Evolutionary conservation across 495 filamentous ascomycete species (phyloP).

Genomic region (Aspergillus ostianus): DNA sequence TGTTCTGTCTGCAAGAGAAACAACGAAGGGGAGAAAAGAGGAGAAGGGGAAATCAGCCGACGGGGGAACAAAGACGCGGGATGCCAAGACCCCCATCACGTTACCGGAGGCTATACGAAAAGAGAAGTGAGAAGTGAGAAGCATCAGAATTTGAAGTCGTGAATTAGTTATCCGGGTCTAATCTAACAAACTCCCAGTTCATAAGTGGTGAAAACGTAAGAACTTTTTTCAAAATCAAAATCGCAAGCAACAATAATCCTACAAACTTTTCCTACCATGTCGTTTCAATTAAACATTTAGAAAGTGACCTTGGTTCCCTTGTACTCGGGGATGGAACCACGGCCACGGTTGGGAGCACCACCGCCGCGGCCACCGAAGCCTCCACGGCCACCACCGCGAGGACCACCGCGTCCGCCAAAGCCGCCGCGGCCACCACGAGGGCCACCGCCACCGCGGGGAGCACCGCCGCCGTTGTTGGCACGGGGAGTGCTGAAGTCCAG

Average conservation of each 20-base stretch:
- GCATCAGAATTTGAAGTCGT: background rate
- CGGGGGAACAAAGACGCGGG: background rate
- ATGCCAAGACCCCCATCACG: background rate
- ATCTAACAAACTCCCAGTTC: background rate
- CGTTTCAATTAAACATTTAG: constrained; percentile 41
- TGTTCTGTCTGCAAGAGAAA: background rate
- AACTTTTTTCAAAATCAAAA: constrained; percentile 11
- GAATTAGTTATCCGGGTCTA: background rate
- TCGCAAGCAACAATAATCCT: constrained; percentile 3
- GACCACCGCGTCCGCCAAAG: constrained; percentile 50
- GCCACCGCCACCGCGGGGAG: constrained; percentile 53
- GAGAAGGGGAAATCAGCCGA: background rate
- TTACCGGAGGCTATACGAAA: background rate
- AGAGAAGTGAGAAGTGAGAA: background rate
- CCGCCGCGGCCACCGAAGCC: constrained; percentile 54
- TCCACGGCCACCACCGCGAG: constrained; percentile 53
- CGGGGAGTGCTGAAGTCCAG: constrained; percentile 87
- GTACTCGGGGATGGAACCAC: constrained; percentile 79
- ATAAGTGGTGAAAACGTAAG: background rate
- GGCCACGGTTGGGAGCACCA: constrained; percentile 55
- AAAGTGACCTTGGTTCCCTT: constrained; percentile 92
- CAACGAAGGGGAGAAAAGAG: background rate
- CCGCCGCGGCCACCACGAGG: constrained; percentile 49
- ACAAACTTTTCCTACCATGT: constrained; percentile 7
- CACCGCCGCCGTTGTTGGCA: constrained; percentile 55